Percentiles rank a stretch among this genome's conserved stretches.
These are phyloP conservation scores for Omphalotus guepiniiformis DNA, from an alignment of 768 basidiomycete species.

Conservation along the genomic window DNA sequence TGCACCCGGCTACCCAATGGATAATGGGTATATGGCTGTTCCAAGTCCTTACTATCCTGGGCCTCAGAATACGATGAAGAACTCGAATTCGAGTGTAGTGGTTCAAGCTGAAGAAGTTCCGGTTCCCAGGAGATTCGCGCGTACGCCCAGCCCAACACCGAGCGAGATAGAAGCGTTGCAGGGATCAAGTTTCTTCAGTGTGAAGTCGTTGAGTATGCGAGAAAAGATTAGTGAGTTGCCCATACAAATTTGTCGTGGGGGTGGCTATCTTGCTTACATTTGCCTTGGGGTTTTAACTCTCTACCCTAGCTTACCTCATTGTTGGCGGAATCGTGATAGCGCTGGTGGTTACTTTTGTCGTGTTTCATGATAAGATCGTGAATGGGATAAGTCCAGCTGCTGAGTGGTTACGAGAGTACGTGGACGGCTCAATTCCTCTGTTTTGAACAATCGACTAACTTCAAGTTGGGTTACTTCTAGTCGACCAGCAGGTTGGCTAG, in stretches of 20 bases:
- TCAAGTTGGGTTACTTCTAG: slow-evolving; percentile 20
- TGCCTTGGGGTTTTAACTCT: neutral
- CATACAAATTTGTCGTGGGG: neutral
- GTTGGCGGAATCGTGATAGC: slow-evolving; percentile 26
- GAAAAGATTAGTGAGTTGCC: neutral
- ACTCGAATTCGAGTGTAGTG: no score
- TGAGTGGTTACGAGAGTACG: slow-evolving; percentile 42
- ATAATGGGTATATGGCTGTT: no score
- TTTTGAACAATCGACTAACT: neutral
- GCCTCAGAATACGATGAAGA: no score
- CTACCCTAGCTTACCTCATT: slow-evolving; percentile 20
- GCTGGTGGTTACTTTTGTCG: slow-evolving; percentile 31
- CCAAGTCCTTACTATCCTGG: no score
- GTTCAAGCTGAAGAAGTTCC: no score
- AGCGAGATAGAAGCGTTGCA: slow-evolving; percentile 26
- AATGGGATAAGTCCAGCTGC: slow-evolving; percentile 44
- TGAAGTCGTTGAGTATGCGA: neutral
- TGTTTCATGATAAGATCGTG: slow-evolving; percentile 47
- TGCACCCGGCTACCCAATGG: no score
- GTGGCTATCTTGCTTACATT: no score
- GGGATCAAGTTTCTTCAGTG: neutral
- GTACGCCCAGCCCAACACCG: slow-evolving; percentile 36
- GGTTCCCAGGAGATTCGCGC: no score
- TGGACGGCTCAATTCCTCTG: neutral
- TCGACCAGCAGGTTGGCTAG: slow-evolving; percentile 38